Percentiles rank a stretch among this genome's conserved stretches.
Conservation (phyloP, 2,329 filamentous ascomycete species). For the Diaporthe sp. region DNA sequence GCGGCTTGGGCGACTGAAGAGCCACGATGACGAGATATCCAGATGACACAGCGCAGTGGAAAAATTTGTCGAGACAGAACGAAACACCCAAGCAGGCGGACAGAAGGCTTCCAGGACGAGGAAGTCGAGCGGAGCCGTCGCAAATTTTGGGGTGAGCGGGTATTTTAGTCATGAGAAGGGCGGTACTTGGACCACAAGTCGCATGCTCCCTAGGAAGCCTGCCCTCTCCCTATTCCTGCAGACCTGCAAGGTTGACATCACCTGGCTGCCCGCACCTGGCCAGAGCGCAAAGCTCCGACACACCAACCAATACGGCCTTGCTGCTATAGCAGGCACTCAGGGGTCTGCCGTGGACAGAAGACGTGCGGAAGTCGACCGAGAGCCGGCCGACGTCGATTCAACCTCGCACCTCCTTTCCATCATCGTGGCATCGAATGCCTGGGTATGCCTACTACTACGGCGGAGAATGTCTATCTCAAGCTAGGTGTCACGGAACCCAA, state of each 20-base stretch:
- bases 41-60: slow-evolving; percentile 26
- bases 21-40: slow-evolving; percentile 30
- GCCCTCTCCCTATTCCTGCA: slow-evolving; percentile 36
- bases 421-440: slow-evolving; percentile 2
- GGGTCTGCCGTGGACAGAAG: slow-evolving; percentile 3
- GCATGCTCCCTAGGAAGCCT: slow-evolving; percentile 18
- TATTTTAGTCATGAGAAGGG: slow-evolving; percentile 38
- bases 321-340: slow-evolving; percentile 22
- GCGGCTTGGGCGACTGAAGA: slow-evolving; percentile 29
- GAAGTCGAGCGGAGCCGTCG: slow-evolving; percentile 41
- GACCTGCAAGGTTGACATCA: slow-evolving; percentile 34
- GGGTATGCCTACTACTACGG: not conserved
- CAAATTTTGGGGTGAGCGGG: slow-evolving; percentile 41
- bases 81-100: slow-evolving; percentile 35
- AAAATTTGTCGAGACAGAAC: slow-evolving; percentile 37
- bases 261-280: slow-evolving; percentile 13
- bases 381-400: slow-evolving; percentile 28
- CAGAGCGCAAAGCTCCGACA: slow-evolving; percentile 21
- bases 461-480: not conserved
- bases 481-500: not conserved
- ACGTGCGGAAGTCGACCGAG: slow-evolving; percentile 29
- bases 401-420: slow-evolving; percentile 14
- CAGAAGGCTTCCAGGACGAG: slow-evolving; percentile 31
- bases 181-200: slow-evolving; percentile 38
- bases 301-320: slow-evolving; percentile 13